These are phyloP conservation scores for Aspergillus amoenus DNA, from an alignment of 2,329 filamentous ascomycete species.

Conservation along the genomic window DNA sequence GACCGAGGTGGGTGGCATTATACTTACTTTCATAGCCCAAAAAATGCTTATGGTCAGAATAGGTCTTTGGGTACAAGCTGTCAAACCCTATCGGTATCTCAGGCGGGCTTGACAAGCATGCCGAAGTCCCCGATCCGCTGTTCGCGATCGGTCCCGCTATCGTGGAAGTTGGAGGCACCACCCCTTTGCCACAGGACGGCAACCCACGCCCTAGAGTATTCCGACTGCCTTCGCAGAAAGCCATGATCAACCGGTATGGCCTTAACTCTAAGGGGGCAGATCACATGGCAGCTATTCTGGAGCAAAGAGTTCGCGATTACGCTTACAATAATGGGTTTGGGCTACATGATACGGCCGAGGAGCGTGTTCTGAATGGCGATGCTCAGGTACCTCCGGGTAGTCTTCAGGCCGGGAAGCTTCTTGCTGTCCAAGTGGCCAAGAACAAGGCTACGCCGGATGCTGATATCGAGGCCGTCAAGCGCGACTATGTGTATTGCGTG, in stretches of 20 bases:
- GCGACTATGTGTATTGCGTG: constrained; percentile 86
- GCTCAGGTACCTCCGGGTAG: constrained; percentile 80
- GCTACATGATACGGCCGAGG: constrained; percentile 62
- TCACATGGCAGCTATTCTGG: constrained; percentile 74
- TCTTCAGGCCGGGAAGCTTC: constrained; percentile 69
- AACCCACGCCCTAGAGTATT: constrained; percentile 89
- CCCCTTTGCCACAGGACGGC: constrained; percentile 80
- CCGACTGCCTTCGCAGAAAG: constrained; percentile 76
- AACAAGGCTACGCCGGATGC: constrained; percentile 88
- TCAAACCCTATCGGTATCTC: constrained; percentile 90
- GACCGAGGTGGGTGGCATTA: constrained; percentile 45
- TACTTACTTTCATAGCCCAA: background rate
- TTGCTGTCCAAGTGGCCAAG: constrained; percentile 94
- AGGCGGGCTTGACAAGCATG: constrained; percentile 94
- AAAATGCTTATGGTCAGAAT: background rate
- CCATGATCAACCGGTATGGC: constrained; percentile 92
- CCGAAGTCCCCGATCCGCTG: constrained; percentile 79
- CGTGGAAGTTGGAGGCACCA: constrained; percentile 90
- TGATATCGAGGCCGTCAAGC: constrained; percentile 77
- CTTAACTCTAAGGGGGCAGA: constrained; percentile 91
- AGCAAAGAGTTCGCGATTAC: constrained; percentile 74
- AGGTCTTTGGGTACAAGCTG: constrained; percentile 74
- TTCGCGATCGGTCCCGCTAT: constrained; percentile 82
- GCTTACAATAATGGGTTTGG: constrained; percentile 70
- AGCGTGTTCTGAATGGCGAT: constrained; percentile 72